A percentile compares a stretch with the other conserved stretches of the same genome.
Conservation (phyloP, 148 eudicot genomes). For the Agrostemma githago region DNA sequence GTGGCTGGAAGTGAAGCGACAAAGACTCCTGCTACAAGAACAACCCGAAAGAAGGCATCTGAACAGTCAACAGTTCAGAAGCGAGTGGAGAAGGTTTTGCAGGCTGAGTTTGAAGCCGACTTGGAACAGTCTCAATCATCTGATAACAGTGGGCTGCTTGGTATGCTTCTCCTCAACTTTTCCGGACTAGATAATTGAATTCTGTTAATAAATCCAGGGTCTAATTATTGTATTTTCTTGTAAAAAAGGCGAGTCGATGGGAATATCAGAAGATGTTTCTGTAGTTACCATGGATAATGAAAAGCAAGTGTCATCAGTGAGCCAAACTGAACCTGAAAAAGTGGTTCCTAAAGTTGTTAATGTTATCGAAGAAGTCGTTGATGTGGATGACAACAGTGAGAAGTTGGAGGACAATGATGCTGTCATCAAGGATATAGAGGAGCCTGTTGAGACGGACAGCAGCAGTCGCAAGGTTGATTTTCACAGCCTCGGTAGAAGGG, state of each 20-base stretch:
- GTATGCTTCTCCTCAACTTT: slow-evolving; percentile 11
- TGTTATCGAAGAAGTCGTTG: slow-evolving; percentile 10
- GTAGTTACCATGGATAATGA: slow-evolving; percentile 14
- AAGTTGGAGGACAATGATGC: not conserved
- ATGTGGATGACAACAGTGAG: slow-evolving; percentile 3
- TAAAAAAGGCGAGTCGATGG: slow-evolving; percentile 13
- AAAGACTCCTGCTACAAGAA: slow-evolving; percentile 26
- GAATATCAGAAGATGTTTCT: slow-evolving; percentile 18
- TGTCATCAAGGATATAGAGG: slow-evolving; percentile 13
- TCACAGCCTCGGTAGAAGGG: slow-evolving; percentile 54
- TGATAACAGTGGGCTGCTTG: slow-evolving; percentile 16
- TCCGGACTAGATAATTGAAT: not conserved
- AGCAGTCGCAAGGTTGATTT: slow-evolving; percentile 38
- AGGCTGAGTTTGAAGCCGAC: slow-evolving; percentile 28
- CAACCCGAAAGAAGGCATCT: slow-evolving; percentile 22
- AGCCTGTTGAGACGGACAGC: slow-evolving; percentile 9
- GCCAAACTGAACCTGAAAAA: slow-evolving; percentile 11
- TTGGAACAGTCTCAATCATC: slow-evolving; percentile 22
- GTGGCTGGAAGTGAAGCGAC: slow-evolving; percentile 15
- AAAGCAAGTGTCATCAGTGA: slow-evolving; percentile 2
- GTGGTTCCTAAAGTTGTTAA: slow-evolving; percentile 1
- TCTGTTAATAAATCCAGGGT: not conserved
- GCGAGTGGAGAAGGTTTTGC: slow-evolving; percentile 19
- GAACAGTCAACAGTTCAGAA: slow-evolving; percentile 19
- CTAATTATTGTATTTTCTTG: not conserved